phyloP scores from a whole-genome alignment of 2,329 filamentous ascomycete genomes.

The Sphaerostilbella broomeana region DNA sequence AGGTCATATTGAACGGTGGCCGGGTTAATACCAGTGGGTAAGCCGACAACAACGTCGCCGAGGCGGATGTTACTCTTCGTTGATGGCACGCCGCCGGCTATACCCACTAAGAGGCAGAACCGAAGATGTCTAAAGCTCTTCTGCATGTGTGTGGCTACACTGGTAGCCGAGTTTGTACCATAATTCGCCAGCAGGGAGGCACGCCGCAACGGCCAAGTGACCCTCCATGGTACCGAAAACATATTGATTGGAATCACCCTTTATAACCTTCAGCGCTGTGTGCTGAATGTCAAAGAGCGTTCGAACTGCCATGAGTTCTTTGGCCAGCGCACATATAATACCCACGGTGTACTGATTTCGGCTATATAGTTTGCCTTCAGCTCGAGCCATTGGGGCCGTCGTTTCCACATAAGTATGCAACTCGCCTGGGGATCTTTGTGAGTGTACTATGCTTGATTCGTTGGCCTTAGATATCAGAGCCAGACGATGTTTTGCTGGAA shows the following conservation, averaged over 20 bases:
- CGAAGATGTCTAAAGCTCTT: background rate
- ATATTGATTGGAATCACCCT: conserved; percentile 11
- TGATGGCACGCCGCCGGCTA: background rate
- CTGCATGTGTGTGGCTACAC: background rate
- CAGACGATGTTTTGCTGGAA: background rate
- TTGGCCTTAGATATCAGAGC: no score
- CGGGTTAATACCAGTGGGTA: background rate
- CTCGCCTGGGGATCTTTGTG: no score
- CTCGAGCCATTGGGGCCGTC: no score
- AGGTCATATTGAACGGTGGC: background rate
- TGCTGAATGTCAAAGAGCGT: conserved; percentile 13
- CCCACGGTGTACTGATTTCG: conserved; percentile 11
- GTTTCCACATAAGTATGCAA: no score
- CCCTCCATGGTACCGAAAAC: conserved; percentile 10
- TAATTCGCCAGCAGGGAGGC: conserved; percentile 14
- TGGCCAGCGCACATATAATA: conserved; percentile 12
- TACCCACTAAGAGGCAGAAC: conserved; percentile 1
- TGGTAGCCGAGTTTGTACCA: background rate
- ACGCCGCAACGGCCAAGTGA: conserved; percentile 15
- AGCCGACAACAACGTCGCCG: conserved; percentile 5
- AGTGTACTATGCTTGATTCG: no score
- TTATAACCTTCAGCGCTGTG: background rate
- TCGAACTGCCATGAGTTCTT: conserved; percentile 11
- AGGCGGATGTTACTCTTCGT: conserved; percentile 1
- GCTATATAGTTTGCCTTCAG: background rate